A percentile compares a stretch with the other conserved stretches of the same genome.
Conservation (phyloP, 202 grass and related monocot species). For the Hordeum pubiflorum region DNA sequence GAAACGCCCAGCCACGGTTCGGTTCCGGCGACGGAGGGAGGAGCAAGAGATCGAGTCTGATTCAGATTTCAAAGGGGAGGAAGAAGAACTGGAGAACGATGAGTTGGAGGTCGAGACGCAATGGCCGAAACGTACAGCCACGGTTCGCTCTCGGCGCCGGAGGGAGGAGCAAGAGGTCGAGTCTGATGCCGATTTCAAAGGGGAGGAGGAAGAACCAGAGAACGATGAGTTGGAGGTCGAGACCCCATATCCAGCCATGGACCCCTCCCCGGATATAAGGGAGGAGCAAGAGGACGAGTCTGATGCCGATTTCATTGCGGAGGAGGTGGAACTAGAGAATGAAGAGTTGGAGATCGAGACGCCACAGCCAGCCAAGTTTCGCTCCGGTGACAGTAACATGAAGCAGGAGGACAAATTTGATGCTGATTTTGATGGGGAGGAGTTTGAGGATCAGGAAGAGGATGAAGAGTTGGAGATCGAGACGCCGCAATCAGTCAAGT, state of each 20-base stretch:
- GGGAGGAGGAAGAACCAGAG: not conserved
- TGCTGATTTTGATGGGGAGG: not conserved
- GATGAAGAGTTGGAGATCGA: conserved; percentile 2
- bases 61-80: not conserved
- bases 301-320: not conserved
- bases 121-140: not conserved
- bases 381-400: not conserved
- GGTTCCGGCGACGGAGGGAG: not conserved
- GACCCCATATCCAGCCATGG: not conserved
- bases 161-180: not conserved
- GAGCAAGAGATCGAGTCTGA: conserved; percentile 8
- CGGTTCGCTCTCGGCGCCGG: not conserved
- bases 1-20: not conserved
- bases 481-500: not conserved
- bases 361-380: not conserved
- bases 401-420: not conserved
- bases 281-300: not conserved
- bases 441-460: conserved; percentile 27
- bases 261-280: not conserved
- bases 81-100: conserved; percentile 17
- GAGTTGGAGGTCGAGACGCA: conserved; percentile 23
- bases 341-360: conserved; percentile 36
- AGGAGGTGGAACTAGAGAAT: not conserved
- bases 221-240: not conserved
- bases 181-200: not conserved